Conservation (phyloP, 2,329 filamentous ascomycete species). For the Penicillium sp. region DNA sequence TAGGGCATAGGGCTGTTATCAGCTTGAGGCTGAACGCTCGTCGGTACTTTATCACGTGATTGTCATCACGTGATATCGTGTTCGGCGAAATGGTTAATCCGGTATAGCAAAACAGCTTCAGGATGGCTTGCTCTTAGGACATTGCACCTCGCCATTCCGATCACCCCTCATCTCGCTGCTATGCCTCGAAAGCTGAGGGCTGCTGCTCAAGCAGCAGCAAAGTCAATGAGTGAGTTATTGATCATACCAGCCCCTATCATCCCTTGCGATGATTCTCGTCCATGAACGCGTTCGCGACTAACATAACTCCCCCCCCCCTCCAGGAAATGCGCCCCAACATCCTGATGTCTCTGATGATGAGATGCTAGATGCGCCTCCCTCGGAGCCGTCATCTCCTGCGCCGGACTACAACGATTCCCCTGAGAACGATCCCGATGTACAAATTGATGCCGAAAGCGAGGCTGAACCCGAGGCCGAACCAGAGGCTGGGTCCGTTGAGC, state of each 20-base stretch:
- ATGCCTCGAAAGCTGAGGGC: conserved; percentile 49
- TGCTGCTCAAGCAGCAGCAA: conserved; percentile 49
- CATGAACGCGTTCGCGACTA: conserved; percentile 20
- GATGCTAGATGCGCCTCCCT: conserved; percentile 30
- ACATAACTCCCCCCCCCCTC: conserved; percentile 1
- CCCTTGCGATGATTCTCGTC: background rate
- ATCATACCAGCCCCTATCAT: background rate
- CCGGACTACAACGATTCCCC: conserved; percentile 18
- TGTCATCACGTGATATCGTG: background rate
- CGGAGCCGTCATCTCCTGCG: conserved; percentile 22
- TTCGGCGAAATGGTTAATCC: conserved; percentile 12
- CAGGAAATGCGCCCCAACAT: conserved; percentile 44
- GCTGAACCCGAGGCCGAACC: conserved; percentile 29
- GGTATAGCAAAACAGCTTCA: conserved; percentile 19
- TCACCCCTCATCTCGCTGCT: conserved; percentile 4
- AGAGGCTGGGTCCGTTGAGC: conserved; percentile 7
- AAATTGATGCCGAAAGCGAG: conserved; percentile 21
- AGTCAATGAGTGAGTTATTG: conserved; percentile 43
- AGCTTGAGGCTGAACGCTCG: conserved; percentile 1
- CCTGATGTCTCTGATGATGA: conserved; percentile 48
- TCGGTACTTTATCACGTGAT: background rate
- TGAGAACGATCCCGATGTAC: conserved; percentile 25
- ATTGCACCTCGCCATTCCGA: conserved; percentile 3
- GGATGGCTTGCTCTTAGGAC: background rate
- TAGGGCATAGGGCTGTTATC: background rate